Evolutionary conservation across 169 alveolate species (phyloP).

Genomic region (Eimeria brunetti): DNA sequence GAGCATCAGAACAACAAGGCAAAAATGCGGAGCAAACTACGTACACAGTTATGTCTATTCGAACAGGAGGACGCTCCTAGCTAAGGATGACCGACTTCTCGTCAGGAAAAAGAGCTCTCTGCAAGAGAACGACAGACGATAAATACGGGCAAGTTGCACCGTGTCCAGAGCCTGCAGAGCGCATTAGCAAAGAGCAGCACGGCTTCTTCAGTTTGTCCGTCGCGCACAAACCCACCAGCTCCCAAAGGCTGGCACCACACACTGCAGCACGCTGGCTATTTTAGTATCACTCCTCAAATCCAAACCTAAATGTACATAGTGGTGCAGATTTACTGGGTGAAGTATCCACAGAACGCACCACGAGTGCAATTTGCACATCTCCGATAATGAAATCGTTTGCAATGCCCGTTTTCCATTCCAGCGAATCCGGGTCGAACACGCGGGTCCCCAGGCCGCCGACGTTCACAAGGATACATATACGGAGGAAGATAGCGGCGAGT

Average conservation of each 20-base stretch:
- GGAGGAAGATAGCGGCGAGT: conserved; percentile 54
- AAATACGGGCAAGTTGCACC: conserved; percentile 67
- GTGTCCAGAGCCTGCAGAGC: conserved; percentile 73
- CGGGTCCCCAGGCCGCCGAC: conserved; percentile 69
- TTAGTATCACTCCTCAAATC: neutral
- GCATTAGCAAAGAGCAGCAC: conserved; percentile 17
- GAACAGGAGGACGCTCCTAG: neutral
- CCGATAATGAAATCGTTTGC: conserved; percentile 40
- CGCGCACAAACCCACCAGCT: neutral
- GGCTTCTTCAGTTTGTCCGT: neutral
- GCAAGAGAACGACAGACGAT: conserved; percentile 77
- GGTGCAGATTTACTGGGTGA: neutral
- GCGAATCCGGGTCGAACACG: conserved; percentile 65
- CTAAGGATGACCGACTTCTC: conserved; percentile 34
- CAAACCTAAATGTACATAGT: neutral
- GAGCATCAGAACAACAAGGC: neutral
- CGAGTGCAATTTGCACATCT: conserved; percentile 58
- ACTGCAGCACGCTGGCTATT: neutral
- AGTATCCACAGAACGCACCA: neutral
- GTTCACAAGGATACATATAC: conserved; percentile 49
- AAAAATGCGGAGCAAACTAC: neutral
- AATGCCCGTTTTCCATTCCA: conserved; percentile 46
- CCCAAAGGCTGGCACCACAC: neutral
- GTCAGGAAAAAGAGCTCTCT: conserved; percentile 73
- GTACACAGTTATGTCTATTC: neutral